Evolutionary conservation across 768 basidiomycete species (phyloP).

Genomic region (Hypholoma fasciculare): DNA sequence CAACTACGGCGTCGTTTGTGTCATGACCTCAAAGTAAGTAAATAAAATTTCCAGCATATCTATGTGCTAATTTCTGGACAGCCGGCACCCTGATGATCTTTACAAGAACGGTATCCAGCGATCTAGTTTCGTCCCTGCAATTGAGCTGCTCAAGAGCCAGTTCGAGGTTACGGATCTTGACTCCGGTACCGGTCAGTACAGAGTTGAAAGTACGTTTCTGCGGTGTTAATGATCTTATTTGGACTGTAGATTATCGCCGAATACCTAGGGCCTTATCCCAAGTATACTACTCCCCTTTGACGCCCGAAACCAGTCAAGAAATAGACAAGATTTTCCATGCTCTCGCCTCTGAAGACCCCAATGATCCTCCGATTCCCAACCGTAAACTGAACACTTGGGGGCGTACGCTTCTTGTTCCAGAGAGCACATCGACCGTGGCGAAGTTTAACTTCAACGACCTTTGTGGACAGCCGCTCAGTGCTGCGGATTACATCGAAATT

Average conservation of each 20-base stretch:
- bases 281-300: conserved; percentile 87
- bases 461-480: conserved; percentile 87
- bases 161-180: conserved; percentile 92
- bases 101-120: conserved; percentile 99
- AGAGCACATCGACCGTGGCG: conserved; percentile 78
- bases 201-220: too few relatives aligned
- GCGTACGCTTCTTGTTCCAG: conserved; percentile 73
- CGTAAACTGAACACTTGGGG: conserved; percentile 88
- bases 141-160: conserved; percentile 85
- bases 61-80: conserved; percentile 29
- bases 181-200: conserved; percentile 80
- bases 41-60: neutral
- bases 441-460: conserved; percentile 85
- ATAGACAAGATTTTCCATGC: conserved; percentile 84
- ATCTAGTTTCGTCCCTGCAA: conserved; percentile 91
- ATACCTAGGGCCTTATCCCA: conserved; percentile 91
- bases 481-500: conserved; percentile 95
- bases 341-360: conserved; percentile 51
- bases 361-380: conserved; percentile 57
- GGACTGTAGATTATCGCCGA: conserved; percentile 81
- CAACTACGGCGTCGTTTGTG: conserved; percentile 86
- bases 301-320: conserved; percentile 62
- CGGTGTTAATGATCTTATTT: too few relatives aligned
- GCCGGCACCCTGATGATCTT: conserved; percentile 95
- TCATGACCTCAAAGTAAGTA: conserved; percentile 96